phyloP scores from a whole-genome alignment of 2,329 filamentous ascomycete genomes.

The Exophiala sp. region DNA sequence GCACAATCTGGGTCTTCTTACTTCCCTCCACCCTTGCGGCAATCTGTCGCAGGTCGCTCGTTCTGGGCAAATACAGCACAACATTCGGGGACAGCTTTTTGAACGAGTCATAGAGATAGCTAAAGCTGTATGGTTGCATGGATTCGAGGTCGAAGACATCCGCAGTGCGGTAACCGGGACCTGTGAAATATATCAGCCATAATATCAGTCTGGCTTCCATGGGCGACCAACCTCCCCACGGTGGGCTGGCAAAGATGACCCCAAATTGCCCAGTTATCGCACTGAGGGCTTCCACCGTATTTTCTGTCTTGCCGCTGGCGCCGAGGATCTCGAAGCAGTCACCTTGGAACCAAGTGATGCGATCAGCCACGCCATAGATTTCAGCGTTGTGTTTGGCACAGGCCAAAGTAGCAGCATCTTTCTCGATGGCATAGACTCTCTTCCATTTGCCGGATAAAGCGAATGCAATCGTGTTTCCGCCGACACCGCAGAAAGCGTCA shows the following conservation, averaged over 20 bases:
- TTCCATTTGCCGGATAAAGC: slow-evolving; percentile 73
- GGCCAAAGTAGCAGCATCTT: slow-evolving; percentile 68
- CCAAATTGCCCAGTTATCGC: slow-evolving; percentile 45
- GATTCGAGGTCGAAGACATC: slow-evolving; percentile 73
- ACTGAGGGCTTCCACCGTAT: slow-evolving; percentile 39
- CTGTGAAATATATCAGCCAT: slow-evolving; percentile 33
- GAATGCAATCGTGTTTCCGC: slow-evolving; percentile 93
- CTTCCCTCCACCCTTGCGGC: slow-evolving; percentile 48
- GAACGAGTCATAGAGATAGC: slow-evolving; percentile 58
- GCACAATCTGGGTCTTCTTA: slow-evolving; percentile 65
- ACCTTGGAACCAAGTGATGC: slow-evolving; percentile 78
- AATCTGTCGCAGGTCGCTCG: slow-evolving; percentile 73
- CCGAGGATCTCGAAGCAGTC: slow-evolving; percentile 75
- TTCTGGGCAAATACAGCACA: slow-evolving; percentile 79
- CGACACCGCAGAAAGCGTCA: slow-evolving; percentile 85
- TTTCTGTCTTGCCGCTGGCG: slow-evolving; percentile 12
- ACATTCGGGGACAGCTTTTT: slow-evolving; percentile 47
- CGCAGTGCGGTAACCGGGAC: slow-evolving; percentile 56
- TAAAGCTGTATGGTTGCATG: slow-evolving; percentile 82
- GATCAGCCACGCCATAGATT: slow-evolving; percentile 70
- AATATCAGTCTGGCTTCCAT: not conserved
- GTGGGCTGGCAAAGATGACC: slow-evolving; percentile 65
- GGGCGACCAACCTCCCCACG: slow-evolving; percentile 58
- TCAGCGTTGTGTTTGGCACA: slow-evolving; percentile 90
- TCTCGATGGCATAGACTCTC: slow-evolving; percentile 82